Base-by-base conservation (phyloP, 2,329 filamentous ascomycete species). In the Penicillium sp. region DNA sequence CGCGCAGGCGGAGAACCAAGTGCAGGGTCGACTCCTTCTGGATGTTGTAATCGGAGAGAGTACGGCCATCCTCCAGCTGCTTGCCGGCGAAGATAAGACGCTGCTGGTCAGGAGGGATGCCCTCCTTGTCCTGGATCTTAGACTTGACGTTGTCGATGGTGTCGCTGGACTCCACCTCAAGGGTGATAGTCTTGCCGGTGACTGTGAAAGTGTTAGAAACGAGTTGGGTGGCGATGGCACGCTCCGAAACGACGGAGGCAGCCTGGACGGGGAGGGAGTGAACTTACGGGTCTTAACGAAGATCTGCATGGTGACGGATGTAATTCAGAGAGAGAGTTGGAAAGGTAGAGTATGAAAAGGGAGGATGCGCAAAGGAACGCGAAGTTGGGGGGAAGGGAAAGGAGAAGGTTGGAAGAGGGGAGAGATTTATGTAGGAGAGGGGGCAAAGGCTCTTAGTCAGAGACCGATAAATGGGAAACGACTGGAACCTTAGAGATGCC, bases 261-360 rank as follows among this genome's bases (percentile, higher is more conserved):
- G 9, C 27, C 3, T 6, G 8, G 20, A 6, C 24, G 3, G 31
- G n/a, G 33, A 24, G 14, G 25, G 18, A 20, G 6, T 28, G 33
- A 67, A 87, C 87, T 83, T 81, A 90, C 87, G 84, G 66, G 91
- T 96, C 87, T 96, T 96, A 69, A 96, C 92, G 77, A 96, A 96
- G 82, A 96, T 96, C 83, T 96, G 92, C 92, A 96, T 95, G 75
- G 63, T 85, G 76, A 62, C 72, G 69, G 35, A 4, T 42, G 51
- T 49, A 51, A 48, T 42, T 46, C 42, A 50, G 54, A 44, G 56
- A 44, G 56, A 47, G 64, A 47, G 51, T 47, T 16, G 38, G 36
- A 31, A 27, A 35, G 30, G 33, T 8, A 20, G 41, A 53, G 50
- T 51, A 44, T 47, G 36, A 39, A 46, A 50, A 52, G 55, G 33